Evolutionary conservation across 2,329 filamentous ascomycete genomes (phyloP).

Genomic region (Leptographium lundbergii): DNA sequence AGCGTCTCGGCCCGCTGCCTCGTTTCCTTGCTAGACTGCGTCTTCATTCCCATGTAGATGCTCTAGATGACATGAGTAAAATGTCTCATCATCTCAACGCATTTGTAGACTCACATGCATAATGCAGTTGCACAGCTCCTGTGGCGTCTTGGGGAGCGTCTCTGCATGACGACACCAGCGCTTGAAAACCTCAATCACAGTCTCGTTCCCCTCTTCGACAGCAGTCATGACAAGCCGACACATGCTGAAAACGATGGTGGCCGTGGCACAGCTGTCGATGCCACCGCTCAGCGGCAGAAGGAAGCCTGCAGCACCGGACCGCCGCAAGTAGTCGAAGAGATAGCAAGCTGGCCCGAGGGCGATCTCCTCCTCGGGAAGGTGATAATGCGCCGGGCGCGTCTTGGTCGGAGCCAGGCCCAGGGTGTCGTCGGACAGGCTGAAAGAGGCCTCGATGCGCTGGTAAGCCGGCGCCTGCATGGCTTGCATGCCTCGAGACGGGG

Average conservation of each 20-base stretch:
- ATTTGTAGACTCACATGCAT: constrained; percentile 13
- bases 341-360: constrained; percentile 51
- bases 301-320: constrained; percentile 35
- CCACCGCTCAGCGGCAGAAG: constrained; percentile 45
- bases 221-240: constrained; percentile 42
- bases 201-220: constrained; percentile 28
- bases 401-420: constrained; percentile 18
- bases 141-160: constrained; percentile 36
- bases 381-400: constrained; percentile 33
- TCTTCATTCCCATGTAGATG: constrained; percentile 57
- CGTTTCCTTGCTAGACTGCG: constrained; percentile 55
- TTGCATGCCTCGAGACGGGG: constrained; percentile 44
- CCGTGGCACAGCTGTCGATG: constrained; percentile 42
- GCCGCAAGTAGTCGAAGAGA: constrained; percentile 45
- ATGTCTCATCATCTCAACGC: constrained; percentile 11
- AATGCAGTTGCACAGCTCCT: constrained; percentile 42
- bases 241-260: constrained; percentile 32
- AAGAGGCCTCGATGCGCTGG: constrained; percentile 26
- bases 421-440: constrained; percentile 19
- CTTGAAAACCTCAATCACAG: constrained; percentile 25
- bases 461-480: constrained; percentile 35
- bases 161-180: constrained; percentile 18
- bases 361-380: constrained; percentile 54
- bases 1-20: constrained; percentile 39
- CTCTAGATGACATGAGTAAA: constrained; percentile 23